phyloP scores from a whole-genome alignment of 306 rosid species.

The Sechiopsis laciniata region DNA sequence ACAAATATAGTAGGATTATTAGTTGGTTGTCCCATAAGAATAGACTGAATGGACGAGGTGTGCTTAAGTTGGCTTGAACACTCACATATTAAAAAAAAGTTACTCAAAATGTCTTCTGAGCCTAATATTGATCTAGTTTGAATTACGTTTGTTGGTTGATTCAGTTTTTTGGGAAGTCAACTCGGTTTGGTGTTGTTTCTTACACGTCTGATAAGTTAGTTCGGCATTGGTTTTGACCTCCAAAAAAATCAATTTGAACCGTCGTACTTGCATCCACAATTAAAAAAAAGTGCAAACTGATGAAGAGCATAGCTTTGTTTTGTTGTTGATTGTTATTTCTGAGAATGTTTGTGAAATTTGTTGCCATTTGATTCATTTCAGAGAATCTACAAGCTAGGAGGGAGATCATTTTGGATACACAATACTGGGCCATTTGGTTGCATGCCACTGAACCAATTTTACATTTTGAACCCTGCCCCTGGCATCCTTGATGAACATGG shows the following conservation, averaged over 20 bases:
- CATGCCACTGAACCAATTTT: constrained; percentile 62
- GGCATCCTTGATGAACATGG: constrained; percentile 55
- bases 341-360: not conserved
- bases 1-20: too few species aligned
- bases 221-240: not conserved
- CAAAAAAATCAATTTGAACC: not conserved
- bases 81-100: not conserved
- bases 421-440: constrained; percentile 91
- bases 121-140: not conserved
- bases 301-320: constrained; percentile 6
- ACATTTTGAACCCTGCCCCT: constrained; percentile 49
- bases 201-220: not conserved
- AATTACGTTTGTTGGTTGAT: not conserved
- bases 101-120: not conserved
- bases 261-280: not conserved
- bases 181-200: not conserved
- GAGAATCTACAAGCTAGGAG: constrained; percentile 63
- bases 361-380: constrained; percentile 23
- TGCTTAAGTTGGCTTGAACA: too few species aligned
- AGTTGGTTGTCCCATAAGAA: too few species aligned
- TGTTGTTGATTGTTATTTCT: not conserved
- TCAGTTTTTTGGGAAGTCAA: not conserved
- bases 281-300: not conserved
- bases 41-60: too few species aligned
- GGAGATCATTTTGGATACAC: constrained; percentile 87